Evolutionary conservation across 2,329 filamentous ascomycete genomes (phyloP).

Genomic region (Graphiopsis chlorocephala): DNA sequence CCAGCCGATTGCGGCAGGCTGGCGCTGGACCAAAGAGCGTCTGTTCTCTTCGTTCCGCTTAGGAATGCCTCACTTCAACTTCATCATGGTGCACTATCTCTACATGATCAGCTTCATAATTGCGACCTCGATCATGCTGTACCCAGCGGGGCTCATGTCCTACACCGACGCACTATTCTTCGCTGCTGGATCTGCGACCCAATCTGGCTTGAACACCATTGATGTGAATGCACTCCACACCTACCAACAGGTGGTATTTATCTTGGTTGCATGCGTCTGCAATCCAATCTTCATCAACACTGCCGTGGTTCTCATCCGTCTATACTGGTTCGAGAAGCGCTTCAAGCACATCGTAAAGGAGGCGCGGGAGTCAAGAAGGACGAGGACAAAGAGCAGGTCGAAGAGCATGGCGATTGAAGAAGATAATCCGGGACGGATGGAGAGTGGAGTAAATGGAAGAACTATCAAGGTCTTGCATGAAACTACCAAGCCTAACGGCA

Average conservation of each 20-base stretch:
- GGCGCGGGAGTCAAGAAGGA: conserved; percentile 63
- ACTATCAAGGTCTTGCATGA: conserved; percentile 65
- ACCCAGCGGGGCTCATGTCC: conserved; percentile 57
- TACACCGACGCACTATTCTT: conserved; percentile 93
- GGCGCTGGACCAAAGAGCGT: conserved; percentile 20
- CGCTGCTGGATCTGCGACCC: conserved; percentile 79
- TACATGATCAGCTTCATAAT: conserved; percentile 76
- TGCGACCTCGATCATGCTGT: conserved; percentile 74
- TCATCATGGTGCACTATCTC: conserved; percentile 77
- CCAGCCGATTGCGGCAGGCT: conserved; percentile 23
- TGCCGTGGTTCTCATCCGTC: conserved; percentile 82
- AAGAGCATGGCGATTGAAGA: conserved; percentile 35
- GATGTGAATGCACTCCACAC: conserved; percentile 47
- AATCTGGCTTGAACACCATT: conserved; percentile 85
- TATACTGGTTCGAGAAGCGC: conserved; percentile 98
- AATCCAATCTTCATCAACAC: conserved; percentile 84
- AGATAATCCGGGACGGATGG: conserved; percentile 49
- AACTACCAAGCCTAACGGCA: conserved; percentile 47
- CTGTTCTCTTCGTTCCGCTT: conserved; percentile 19
- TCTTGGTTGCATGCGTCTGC: conserved; percentile 67
- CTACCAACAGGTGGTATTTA: conserved; percentile 62
- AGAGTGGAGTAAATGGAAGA: conserved; percentile 55
- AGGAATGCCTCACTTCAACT: conserved; percentile 67
- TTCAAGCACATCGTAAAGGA: conserved; percentile 82
- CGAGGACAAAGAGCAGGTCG: conserved; percentile 53